Conservation (phyloP, 768 basidiomycete species). For the Termitomyces sp. region DNA sequence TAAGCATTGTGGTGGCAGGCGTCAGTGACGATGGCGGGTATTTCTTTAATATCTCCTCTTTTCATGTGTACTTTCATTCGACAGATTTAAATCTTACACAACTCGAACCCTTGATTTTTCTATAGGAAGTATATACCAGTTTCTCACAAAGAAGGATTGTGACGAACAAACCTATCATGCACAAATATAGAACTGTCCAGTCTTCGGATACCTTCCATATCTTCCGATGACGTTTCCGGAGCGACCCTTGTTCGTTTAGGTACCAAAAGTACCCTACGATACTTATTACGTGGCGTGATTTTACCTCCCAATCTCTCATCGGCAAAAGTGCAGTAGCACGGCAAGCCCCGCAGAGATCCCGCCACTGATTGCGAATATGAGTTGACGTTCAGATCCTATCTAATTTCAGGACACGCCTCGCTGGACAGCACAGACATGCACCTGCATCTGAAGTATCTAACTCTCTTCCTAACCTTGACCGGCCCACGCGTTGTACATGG, state of each 20-base stretch:
- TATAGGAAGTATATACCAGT: not conserved
- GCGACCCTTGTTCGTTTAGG: too few species aligned
- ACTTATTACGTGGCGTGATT: too few species aligned
- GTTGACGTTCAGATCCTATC: too few species aligned
- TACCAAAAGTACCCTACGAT: too few species aligned
- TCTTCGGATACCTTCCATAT: not conserved
- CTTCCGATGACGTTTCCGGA: too few species aligned
- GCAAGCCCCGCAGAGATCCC: too few species aligned
- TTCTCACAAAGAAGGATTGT: not conserved
- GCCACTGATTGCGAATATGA: too few species aligned
- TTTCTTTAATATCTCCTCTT: not conserved
- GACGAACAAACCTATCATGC: not conserved
- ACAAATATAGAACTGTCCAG: too few species aligned
- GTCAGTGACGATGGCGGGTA: not conserved
- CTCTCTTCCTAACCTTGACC: not conserved
- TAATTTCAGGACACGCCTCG: conserved; percentile 15
- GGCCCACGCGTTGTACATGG: not conserved
- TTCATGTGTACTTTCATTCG: conserved; percentile 5
- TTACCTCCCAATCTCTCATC: too few species aligned
- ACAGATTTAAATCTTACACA: not conserved
- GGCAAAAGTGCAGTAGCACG: too few species aligned
- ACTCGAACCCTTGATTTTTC: not conserved
- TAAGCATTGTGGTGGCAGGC: not conserved
- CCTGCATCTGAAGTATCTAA: not conserved
- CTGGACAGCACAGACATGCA: not conserved